Percentiles rank a stretch among this genome's conserved stretches.
phyloP scores from a whole-genome alignment of 257 asterid genomes.

The Perilla frutescens region DNA sequence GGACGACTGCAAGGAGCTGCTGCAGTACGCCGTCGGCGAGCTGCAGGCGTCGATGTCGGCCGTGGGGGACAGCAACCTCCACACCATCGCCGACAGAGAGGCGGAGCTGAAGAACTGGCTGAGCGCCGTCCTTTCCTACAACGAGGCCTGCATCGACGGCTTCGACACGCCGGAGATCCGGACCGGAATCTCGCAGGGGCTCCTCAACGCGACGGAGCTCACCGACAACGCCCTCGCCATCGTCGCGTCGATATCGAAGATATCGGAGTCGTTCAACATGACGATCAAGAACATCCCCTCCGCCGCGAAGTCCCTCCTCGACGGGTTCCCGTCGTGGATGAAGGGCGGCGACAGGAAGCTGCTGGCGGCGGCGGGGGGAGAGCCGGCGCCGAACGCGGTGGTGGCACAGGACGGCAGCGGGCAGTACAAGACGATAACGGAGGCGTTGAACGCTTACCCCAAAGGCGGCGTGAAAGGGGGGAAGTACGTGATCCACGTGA shows the following conservation, averaged over 20 bases:
- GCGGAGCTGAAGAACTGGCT: conserved; percentile 56
- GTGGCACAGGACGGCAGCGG: conserved; percentile 56
- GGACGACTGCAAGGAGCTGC: conserved; percentile 50
- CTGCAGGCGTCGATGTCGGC: conserved; percentile 48
- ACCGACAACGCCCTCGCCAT: conserved; percentile 53
- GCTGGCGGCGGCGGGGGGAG: conserved; percentile 24
- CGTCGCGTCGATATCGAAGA: conserved; percentile 37
- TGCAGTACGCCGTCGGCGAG: conserved; percentile 49
- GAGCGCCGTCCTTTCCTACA: conserved; percentile 53
- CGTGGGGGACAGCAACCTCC: conserved; percentile 41
- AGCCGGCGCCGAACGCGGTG: conserved; percentile 43
- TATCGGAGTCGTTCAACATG: conserved; percentile 38
- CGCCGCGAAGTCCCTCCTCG: conserved; percentile 2
- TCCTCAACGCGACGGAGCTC: conserved; percentile 45
- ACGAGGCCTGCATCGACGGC: conserved; percentile 51
- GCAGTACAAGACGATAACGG: conserved; percentile 36
- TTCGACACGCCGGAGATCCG: conserved; percentile 40
- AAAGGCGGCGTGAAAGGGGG: conserved; percentile 42
- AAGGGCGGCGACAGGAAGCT: conserved; percentile 43
- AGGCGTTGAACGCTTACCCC: conserved; percentile 47
- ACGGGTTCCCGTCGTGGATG: conserved; percentile 46
- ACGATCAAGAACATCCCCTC: neutral
- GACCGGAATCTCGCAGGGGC: conserved; percentile 20
- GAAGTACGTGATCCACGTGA: conserved; percentile 45
- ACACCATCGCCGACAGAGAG: conserved; percentile 31